Evolutionary conservation across 1,139 yeast species (phyloP).

Genomic region (Zygoascus hellenicus): DNA sequence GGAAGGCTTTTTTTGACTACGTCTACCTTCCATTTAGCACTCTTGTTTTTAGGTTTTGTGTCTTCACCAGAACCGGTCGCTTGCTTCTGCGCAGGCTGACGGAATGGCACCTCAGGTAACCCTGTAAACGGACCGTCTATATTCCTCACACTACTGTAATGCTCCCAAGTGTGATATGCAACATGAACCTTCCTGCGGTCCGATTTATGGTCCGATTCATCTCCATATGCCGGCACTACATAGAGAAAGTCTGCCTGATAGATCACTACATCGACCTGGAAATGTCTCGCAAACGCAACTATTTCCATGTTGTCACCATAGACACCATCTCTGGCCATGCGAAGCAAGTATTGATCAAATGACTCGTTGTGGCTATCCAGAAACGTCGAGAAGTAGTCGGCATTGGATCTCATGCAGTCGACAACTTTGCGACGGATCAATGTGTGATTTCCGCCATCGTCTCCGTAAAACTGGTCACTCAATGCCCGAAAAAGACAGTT

Average conservation of each 20-base stretch:
- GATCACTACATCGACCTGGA: slow-evolving; percentile 31
- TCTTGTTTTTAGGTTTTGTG: slow-evolving; percentile 7
- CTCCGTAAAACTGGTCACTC: slow-evolving; percentile 38
- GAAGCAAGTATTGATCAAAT: slow-evolving; percentile 32
- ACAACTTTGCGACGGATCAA: slow-evolving; percentile 33
- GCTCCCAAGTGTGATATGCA: slow-evolving; percentile 42
- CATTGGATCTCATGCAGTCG: slow-evolving; percentile 29
- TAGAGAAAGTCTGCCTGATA: slow-evolving; percentile 36
- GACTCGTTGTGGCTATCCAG: slow-evolving; percentile 30
- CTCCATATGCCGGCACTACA: slow-evolving; percentile 25
- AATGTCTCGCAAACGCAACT: slow-evolving; percentile 37
- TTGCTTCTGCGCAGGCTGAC: slow-evolving; percentile 5
- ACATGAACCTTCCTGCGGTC: slow-evolving; percentile 27
- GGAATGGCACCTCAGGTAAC: slow-evolving; percentile 29
- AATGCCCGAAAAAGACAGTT: slow-evolving; percentile 41
- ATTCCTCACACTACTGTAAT: slow-evolving; percentile 38
- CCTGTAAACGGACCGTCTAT: slow-evolving; percentile 37
- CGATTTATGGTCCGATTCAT: not conserved
- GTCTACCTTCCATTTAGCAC: slow-evolving; percentile 30
- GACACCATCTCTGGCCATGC: slow-evolving; percentile 37
- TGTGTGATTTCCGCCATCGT: slow-evolving; percentile 29
- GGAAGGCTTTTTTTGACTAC: slow-evolving; percentile 28
- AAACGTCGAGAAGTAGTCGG: slow-evolving; percentile 30
- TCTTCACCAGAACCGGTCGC: slow-evolving; percentile 5
- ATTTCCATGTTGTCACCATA: slow-evolving; percentile 41